phyloP scores from a whole-genome alignment of 169 alveolate genomes.

The Perkinsus olseni region DNA sequence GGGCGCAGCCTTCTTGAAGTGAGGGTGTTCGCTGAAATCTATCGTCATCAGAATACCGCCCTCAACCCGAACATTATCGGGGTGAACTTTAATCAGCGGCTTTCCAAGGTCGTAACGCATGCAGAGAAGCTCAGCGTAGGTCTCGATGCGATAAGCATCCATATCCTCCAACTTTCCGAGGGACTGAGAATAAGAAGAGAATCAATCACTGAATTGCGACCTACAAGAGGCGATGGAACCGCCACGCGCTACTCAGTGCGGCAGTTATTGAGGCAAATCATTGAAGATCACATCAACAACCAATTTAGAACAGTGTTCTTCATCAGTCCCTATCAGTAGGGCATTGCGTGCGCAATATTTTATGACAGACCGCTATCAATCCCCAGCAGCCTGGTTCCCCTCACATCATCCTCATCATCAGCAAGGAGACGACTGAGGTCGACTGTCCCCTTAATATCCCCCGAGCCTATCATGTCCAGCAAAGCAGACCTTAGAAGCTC shows the following conservation, averaged over 20 bases:
- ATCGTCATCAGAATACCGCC: background rate
- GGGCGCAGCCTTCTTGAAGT: background rate
- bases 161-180: background rate
- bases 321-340: too few species aligned
- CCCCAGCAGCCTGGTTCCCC: too few species aligned
- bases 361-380: too few species aligned
- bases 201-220: background rate
- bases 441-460: background rate
- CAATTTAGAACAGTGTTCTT: too few species aligned
- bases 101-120: background rate
- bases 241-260: too few species aligned
- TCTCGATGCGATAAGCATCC: background rate
- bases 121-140: background rate
- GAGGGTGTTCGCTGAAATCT: background rate
- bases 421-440: background rate
- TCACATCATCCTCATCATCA: background rate
- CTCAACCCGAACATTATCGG: background rate
- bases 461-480: background rate
- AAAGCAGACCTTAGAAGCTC: background rate
- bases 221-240: too few species aligned
- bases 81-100: background rate
- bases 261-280: too few species aligned
- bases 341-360: too few species aligned
- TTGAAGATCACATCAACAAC: too few species aligned
- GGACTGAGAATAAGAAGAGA: background rate